Base-by-base conservation (phyloP, 768 basidiomycete species). In the Phaeolepiota aurea region DNA sequence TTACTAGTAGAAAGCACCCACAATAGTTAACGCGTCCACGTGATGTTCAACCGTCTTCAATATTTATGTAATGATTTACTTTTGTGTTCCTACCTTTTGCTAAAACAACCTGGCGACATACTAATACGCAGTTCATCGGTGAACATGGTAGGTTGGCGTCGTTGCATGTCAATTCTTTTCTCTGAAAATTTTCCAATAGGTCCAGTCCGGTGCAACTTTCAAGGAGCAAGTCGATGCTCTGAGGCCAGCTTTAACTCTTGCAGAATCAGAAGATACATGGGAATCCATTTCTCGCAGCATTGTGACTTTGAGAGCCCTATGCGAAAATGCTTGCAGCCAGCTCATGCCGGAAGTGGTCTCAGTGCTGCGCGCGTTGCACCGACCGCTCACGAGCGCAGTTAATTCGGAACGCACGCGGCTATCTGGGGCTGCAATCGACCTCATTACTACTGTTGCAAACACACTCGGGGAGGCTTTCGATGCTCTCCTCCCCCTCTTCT, bases 181-280 rank as follows among this genome's bases (percentile, higher is more conserved):
- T n/a, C 21, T 13, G 25, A 30, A 10, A 30, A 38, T 7, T 28
- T n/a, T 35, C 15, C 7, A 16, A 16, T 16, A 35, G 33, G 15
- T 14, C 18, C 7, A 35, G 16, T 14, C 33, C 28, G 10, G 10
- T 10, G 15, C 20, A 23, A 12, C 23, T 18, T 40, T 40, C 3
- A 40, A 19, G 22, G 23, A 15, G 14, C 63, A 72, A 48, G 48
- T 79, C 34, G 69, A 71, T 31, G 51, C 58, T 28, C 48, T 74
- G 15, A 68, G 68, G 42, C 55, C 63, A 22, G 47, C 56, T 19
- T 35, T 72, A 20, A 52, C 62, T 40, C 63, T 74, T 11, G 52
- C 67, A 22, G 87, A 90, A 57, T 76, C 82, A 2, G 87, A 90
- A 54, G 85, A 90, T 20, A 76, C 76, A 11, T 90, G 87, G 87